Evolutionary conservation across 257 asterid genomes (phyloP).

Genomic region (Fraxinus excelsior): DNA sequence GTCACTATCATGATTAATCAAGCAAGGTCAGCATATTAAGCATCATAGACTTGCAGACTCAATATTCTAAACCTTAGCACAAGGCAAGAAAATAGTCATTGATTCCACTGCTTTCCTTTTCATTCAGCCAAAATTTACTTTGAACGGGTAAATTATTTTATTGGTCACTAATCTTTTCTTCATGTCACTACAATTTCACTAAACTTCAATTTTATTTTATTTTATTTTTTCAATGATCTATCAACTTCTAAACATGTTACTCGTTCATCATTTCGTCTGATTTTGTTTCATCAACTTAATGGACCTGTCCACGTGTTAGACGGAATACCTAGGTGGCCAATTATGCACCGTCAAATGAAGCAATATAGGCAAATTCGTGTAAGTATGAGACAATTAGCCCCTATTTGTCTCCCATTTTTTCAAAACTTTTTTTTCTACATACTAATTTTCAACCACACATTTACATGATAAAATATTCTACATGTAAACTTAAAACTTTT

Average conservation of each 20-base stretch:
- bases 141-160: background rate
- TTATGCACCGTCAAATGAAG: background rate
- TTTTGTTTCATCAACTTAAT: no score
- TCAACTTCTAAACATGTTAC: no score
- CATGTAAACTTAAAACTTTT: no score
- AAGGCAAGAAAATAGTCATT: background rate
- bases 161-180: background rate
- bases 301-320: no score
- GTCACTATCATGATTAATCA: background rate
- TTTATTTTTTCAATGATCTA: background rate
- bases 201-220: background rate
- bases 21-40: no score
- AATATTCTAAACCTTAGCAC: constrained; percentile 1
- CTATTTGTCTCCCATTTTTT: no score
- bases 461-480: no score
- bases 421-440: no score
- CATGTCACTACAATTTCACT: background rate
- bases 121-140: background rate
- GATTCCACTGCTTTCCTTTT: background rate
- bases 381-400: background rate
- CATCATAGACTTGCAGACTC: background rate
- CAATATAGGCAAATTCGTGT: background rate
- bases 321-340: no score
- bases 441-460: no score
- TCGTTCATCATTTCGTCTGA: no score